phyloP scores from a whole-genome alignment of 176 grass and related monocot genomes.

The Bromus sterilis region DNA sequence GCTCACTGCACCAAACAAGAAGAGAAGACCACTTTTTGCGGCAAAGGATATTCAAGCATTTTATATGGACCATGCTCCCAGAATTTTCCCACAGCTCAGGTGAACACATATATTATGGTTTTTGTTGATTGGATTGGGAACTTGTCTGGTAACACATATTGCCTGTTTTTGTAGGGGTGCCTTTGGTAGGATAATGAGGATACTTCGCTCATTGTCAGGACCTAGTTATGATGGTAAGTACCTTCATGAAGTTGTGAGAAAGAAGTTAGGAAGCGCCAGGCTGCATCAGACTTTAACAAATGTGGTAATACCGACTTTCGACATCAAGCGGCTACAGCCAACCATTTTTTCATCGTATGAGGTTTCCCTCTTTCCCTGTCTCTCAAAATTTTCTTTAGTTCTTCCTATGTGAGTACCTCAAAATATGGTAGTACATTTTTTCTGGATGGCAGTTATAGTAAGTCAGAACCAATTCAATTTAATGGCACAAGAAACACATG shows the following conservation, averaged over 20 bases:
- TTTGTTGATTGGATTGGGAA: constrained; percentile 6
- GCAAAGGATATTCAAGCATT: constrained; percentile 80
- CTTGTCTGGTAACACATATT: not conserved
- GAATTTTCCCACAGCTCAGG: constrained; percentile 72
- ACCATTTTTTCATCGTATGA: constrained; percentile 78
- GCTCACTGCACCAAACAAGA: constrained; percentile 51
- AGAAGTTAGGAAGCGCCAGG: constrained; percentile 54
- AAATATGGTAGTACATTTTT: not conserved
- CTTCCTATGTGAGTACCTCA: too few relatives aligned
- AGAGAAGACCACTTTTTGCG: constrained; percentile 60
- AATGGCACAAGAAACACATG: not conserved
- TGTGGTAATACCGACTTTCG: constrained; percentile 79
- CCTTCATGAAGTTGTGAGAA: constrained; percentile 62
- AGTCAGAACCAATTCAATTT: not conserved
- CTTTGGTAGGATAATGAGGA: constrained; percentile 45
- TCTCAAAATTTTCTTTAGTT: too few relatives aligned
- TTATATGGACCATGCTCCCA: constrained; percentile 55
- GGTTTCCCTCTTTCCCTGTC: constrained; percentile 10
- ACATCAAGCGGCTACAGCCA: constrained; percentile 77
- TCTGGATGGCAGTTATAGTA: not conserved
- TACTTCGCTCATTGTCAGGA: constrained; percentile 50
- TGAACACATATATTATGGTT: constrained; percentile 18
- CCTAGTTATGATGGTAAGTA: constrained; percentile 82
- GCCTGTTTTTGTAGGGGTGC: constrained; percentile 44
- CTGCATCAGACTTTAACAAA: constrained; percentile 71